Percentiles rank a stretch among this genome's conserved stretches.
Conservation (phyloP, 345 rosid species). For the Nephelium lappaceum region DNA sequence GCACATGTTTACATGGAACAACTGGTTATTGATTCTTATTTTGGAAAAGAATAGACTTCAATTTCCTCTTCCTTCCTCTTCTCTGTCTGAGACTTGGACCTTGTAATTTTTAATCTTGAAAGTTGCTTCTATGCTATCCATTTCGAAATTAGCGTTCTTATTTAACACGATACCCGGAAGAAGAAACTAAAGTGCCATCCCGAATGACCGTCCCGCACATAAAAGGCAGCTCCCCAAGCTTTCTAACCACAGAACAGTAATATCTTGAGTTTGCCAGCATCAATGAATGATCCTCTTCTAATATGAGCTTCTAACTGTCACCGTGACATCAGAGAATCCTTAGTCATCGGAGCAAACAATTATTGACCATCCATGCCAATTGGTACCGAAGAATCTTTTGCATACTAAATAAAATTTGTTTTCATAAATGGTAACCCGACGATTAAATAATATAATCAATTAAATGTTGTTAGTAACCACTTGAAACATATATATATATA, state of each 20-base stretch:
- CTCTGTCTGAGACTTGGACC: not conserved
- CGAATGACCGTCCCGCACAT: not conserved
- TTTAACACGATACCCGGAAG: too few relatives aligned
- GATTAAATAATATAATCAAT: not conserved
- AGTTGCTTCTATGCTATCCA: not conserved
- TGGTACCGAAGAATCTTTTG: not conserved
- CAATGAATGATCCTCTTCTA: too few relatives aligned
- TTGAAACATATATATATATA: too few relatives aligned
- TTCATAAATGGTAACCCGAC: not conserved
- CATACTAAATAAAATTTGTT: not conserved
- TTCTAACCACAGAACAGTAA: too few relatives aligned
- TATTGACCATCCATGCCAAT: not conserved
- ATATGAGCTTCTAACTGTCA: too few relatives aligned
- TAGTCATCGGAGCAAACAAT: not conserved
- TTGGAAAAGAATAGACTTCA: not conserved
- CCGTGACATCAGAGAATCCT: too few relatives aligned
- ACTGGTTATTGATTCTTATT: not conserved
- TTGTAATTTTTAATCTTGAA: not conserved
- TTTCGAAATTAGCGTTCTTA: not conserved
- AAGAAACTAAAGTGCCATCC: not conserved
- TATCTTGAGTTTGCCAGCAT: not conserved
- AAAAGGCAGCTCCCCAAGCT: not conserved
- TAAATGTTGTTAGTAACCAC: not conserved
- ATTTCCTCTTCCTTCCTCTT: not conserved
- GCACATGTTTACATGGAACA: conserved; percentile 5